These are phyloP conservation scores for Thamnidium elegans DNA, from an alignment of 192 early-diverging fungal species.

Conservation along the genomic window DNA sequence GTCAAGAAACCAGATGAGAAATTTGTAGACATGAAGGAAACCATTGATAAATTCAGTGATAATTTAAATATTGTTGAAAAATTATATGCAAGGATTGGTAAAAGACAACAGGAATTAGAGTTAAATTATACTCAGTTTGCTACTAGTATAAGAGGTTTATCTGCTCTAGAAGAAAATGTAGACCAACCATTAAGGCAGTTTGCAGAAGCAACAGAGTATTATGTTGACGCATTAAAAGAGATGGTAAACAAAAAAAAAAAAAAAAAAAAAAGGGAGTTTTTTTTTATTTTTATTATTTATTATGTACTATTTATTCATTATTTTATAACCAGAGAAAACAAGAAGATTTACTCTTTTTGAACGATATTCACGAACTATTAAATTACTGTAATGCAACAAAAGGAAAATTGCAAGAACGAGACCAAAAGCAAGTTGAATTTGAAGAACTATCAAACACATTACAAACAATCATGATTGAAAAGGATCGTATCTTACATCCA, in stretches of 20 bases:
- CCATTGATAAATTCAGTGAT: slow-evolving; percentile 80
- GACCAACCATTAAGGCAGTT: slow-evolving; percentile 75
- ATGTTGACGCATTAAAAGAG: slow-evolving; percentile 62
- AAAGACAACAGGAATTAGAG: slow-evolving; percentile 75
- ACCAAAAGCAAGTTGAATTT: slow-evolving; percentile 95
- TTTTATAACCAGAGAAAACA: slow-evolving; percentile 40
- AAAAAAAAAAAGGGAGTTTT: neutral
- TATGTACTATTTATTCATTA: neutral
- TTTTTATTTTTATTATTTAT: neutral
- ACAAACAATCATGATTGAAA: slow-evolving; percentile 65
- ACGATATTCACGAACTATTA: slow-evolving; percentile 81
- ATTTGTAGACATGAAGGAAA: slow-evolving; percentile 82
- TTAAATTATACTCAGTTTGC: slow-evolving; percentile 77
- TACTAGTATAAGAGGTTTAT: slow-evolving; percentile 68
- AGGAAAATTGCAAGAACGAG: slow-evolving; percentile 71
- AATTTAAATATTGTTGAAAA: slow-evolving; percentile 86
- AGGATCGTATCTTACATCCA: slow-evolving; percentile 66
- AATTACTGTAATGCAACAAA: slow-evolving; percentile 74
- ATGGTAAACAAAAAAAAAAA: slow-evolving; percentile 48
- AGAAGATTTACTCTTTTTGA: slow-evolving; percentile 74
- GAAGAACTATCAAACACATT: slow-evolving; percentile 83
- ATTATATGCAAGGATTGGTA: slow-evolving; percentile 70
- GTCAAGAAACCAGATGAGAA: slow-evolving; percentile 84
- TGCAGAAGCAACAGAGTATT: slow-evolving; percentile 69
- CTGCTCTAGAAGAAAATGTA: slow-evolving; percentile 83